Evolutionary conservation across 1,284 basidiomycete genomes (phyloP), one percentile per base, ranked within the genome.

Genomic region (Rhizopogon hawkerae): DNA sequence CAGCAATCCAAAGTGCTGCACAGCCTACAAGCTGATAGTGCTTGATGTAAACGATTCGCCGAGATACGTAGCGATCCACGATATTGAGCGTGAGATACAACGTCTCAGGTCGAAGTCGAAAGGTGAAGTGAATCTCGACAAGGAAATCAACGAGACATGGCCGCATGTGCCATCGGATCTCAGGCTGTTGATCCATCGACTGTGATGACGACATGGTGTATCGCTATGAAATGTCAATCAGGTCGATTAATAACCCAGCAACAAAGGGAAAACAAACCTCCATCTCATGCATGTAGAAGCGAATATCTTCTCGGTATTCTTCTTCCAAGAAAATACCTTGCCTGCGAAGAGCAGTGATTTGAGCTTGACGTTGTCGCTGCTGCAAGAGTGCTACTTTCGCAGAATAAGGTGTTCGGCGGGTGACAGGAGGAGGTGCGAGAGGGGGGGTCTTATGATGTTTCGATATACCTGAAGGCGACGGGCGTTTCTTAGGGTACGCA

Each of bases 1-100:
- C 90, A 4, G 96, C 96, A 59, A 98, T 98, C 92, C 95, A 95
- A 3, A 99, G 78, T 16, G 96, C 93, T 10, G 95, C 92, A 62
- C 96, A 98, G 31, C 96, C 96, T 47, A 98, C 95, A 46, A 99
- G 88, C 66, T 99, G 96, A 68, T 98, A 98, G 71, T 99, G 96
- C 69, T 96, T 96, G 75, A 94, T 93, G 74, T 93, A 98, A 49
- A 98, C 96, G 58, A 98, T 89, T 39, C 96, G 90, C 59, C 94
- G 92, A 47, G 96, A 98, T 26, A 98, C 92, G 69, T 98, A 99
- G 59, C 96, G 92, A 70, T 99, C 96, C 67, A 98, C 86, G 65
- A 99, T 95, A 76, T 98, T 98, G 72, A 98, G 81, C 23, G 95
- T 90, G 64, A 99, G 88, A 71, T 97, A 98, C 53, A 99, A 81